Base-by-base conservation (phyloP, 441 rosid genomes). In the Populus hybrid region DNA sequence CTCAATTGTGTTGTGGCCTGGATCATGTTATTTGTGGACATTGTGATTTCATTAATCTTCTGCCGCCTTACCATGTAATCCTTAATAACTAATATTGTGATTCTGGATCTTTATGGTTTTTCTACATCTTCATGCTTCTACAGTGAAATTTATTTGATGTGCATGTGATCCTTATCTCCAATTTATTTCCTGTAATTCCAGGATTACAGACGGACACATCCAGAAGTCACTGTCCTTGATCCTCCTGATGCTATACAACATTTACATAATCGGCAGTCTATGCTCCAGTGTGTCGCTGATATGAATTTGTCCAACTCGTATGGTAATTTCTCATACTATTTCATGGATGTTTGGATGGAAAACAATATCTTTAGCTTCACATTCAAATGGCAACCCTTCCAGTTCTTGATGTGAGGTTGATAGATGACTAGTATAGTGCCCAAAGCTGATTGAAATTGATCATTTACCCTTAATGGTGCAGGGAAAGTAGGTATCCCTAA, bases 171-270 rank as follows among this genome's bases (percentile, higher is more conserved):
- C 12, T 72, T 35, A 64, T 66, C 73, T 67, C 70, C 68, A 32
- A 23, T 65, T 78, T 67, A 34, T 40, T 70, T 70, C 30, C 36
- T 76, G 59, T 24, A 69, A 57, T 71, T 86, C 79, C 79, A 91
- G 95, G 94, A 92, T 19, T 91, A 91, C 76, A 75, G 91, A 80
- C 81, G 70, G 75, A 81, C 89, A 69, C 91, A 92, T 79, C 94
- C 94, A 19, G 91, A 89, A 80, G 95, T 94, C 78, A 91, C 92
- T 67, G 96, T 94, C 76, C 97, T 94, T 65, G 98, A 94, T 89
- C 98, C 98, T 76, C 98, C 97, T 46, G 92, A 88, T 87, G 93
- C 98, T 24, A 94, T 94, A 80, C 93, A 88, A 69, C 96, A 89
- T 86, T 78, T 94, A 63, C 92, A 83, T 74, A 90, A 90, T 80